Base-by-base conservation (phyloP, 2,329 filamentous ascomycete species). In the Tolypocladium endophyticum region DNA sequence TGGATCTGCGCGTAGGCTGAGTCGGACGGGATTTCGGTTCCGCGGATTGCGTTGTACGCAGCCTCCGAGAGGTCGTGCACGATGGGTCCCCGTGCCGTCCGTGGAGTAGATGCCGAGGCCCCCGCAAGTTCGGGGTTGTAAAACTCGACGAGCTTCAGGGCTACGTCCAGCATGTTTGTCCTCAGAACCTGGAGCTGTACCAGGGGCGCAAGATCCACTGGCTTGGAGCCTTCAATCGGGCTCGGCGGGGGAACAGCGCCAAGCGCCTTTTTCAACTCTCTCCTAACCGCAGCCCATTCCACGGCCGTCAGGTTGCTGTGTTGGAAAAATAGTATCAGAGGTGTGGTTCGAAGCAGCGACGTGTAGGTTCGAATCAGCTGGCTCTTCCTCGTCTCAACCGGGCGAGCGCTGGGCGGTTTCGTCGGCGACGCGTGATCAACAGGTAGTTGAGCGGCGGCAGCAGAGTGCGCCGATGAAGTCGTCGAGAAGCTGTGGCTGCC, bases 291-390 rank as follows among this genome's bases (percentile, higher is more conserved):
- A 18, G 76, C 72, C 71, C 77, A 79, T 65, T 93, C 89, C 16
- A 83, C 79, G 3, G 91, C 87, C 2, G 84, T 84, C 60, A 89
- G 77, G 69, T 87, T 86, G 76, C 85, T 85, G 76, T 87, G 78
- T 68, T 87, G 77, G 79, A 97, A 95, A 68, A 97, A 81, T 61
- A 97, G 82, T 66, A 96, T 87, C 62, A 97, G 75, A 47, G 92
- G 92, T 14, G 90, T 88, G 28, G 91, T 91, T 61, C 90, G 90
- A 61, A 97, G 84, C 62, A 96, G 79, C 55, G 92, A 94, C 57
- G 92, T 90, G 76, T 97, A 97, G 67, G 89, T 86, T 60, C 92
- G 86, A 61, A 86, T 81, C 61, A 97, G 81, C 75, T 99, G 94
- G 20, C 92, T 88, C 77, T 97, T 96, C 72, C 93, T 88, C 69